Conservation (phyloP, 2,329 filamentous ascomycete genomes). For the Myriosclerotinia scirpicola region DNA sequence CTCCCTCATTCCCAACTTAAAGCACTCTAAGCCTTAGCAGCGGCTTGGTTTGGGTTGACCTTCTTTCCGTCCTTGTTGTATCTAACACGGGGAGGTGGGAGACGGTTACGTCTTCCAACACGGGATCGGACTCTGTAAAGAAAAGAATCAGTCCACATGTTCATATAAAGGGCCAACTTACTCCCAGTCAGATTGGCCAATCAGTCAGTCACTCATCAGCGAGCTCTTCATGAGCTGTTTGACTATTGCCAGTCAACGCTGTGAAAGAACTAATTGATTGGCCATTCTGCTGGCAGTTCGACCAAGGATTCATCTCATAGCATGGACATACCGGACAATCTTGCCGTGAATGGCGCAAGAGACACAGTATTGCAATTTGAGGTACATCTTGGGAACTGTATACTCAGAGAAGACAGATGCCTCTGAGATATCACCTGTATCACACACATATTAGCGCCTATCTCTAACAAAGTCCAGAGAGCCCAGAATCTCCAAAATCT, state of each 20-base stretch:
- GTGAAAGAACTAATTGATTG: no score
- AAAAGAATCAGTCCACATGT: slow-evolving; percentile 38
- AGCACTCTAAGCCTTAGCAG: slow-evolving; percentile 39
- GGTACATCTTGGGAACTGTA: slow-evolving; percentile 99
- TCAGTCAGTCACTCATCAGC: neutral
- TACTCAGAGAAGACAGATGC: slow-evolving; percentile 99
- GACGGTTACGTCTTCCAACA: slow-evolving; percentile 97
- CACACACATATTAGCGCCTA: slow-evolving; percentile 25
- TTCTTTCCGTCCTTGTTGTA: slow-evolving; percentile 99
- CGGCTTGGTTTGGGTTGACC: slow-evolving; percentile 60
- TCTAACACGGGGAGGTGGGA: slow-evolving; percentile 92
- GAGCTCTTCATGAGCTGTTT: no score
- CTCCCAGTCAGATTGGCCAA: neutral
- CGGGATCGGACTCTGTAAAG: slow-evolving; percentile 84
- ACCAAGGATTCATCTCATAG: slow-evolving; percentile 61
- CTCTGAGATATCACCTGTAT: slow-evolving; percentile 97
- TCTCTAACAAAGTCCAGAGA: neutral
- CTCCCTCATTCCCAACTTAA: slow-evolving; percentile 20
- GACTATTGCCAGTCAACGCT: no score
- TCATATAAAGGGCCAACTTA: slow-evolving; percentile 47
- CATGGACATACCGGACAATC: slow-evolving; percentile 93
- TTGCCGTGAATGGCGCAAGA: slow-evolving; percentile 99
- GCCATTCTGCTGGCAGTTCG: slow-evolving; percentile 43
- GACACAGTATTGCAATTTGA: slow-evolving; percentile 99
- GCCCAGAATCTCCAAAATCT: neutral